Percentiles rank a stretch among this genome's conserved stretches.
phyloP scores from a whole-genome alignment of 2,329 filamentous ascomycete genomes.

The Pseudogymnoascus sp. region DNA sequence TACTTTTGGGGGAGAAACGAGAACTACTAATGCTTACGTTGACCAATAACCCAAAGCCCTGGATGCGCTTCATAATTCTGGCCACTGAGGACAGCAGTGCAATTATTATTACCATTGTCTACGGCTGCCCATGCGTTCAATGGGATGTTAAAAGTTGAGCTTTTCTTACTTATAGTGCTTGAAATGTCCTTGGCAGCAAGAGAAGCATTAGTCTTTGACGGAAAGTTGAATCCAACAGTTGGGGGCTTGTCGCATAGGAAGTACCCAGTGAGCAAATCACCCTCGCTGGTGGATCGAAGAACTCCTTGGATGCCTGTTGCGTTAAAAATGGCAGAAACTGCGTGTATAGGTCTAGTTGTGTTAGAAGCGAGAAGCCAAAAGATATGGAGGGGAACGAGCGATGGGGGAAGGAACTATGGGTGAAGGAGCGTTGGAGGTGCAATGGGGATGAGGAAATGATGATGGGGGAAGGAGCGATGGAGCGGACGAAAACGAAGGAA shows the following conservation, averaged over 20 bases:
- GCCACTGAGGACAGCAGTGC: not conserved
- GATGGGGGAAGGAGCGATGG: no score
- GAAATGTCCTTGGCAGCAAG: not conserved
- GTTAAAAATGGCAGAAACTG: not conserved
- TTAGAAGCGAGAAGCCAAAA: not conserved
- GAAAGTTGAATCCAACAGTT: constrained; percentile 13
- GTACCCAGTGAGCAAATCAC: constrained; percentile 11
- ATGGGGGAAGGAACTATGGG: no score
- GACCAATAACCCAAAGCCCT: not conserved
- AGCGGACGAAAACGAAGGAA: no score
- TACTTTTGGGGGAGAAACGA: not conserved
- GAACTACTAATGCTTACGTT: not conserved
- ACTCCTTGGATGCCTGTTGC: not conserved
- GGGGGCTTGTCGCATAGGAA: constrained; percentile 13
- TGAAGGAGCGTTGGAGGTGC: no score
- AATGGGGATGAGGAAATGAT: no score
- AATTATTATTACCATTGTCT: not conserved
- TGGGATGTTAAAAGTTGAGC: not conserved
- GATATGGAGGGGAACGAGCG: not conserved
- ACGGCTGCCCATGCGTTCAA: not conserved
- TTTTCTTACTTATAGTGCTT: not conserved
- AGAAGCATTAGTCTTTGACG: constrained; percentile 10
- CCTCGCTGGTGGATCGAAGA: not conserved
- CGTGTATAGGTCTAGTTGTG: not conserved
- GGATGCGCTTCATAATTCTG: not conserved